Evolutionary conservation across 2,329 filamentous ascomycete genomes (phyloP), one percentile per base, ranked within the genome.

Genomic region (Colletotrichum cereale): DNA sequence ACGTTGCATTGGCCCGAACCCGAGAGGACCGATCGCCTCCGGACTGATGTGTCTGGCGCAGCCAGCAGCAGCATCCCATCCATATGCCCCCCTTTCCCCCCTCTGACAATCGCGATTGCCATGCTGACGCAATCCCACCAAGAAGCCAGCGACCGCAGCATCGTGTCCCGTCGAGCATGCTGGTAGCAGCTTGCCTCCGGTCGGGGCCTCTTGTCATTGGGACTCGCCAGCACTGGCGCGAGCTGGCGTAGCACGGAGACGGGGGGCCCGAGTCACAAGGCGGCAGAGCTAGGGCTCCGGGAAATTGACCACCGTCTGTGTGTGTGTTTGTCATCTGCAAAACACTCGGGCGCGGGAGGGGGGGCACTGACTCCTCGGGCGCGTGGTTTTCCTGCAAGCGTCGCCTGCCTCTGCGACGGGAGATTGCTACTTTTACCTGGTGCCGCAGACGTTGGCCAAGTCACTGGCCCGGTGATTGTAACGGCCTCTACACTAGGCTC

Each of bases 301-400:
- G 40, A n/a, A 38, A 69, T 53, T 60, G 40, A 56, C 47, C 48
- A 48, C 34, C 10, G n/a, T 40, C 16, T 16, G 16, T 40, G 21
- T 21, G 24, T 65, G 21, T 12, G 57, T 67, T 67, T 67, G 57
- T 67, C 64, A 67, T 53, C 31, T 67, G 57, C 57, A 29, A 29
- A 50, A 42, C 63, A 57, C 68, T 57, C 50, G 64, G 68, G 44
- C 50, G 36, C 21, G 31, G 36, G 8, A 36, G 21, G 31, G 36
- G 8, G 42, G 21, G 64, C 64, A 67, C 64, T 62, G 68, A 70
- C 63, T 40, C 48, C 4, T 24, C 31, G 40, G 26, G 47, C n/a
- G 24, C 48, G 61, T 38, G 36, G 44, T 38, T 50, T 50, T 29
- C 2, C 26, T 48, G 60, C 60, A 34, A 50, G 5, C 26, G 36